Base-by-base conservation (phyloP, 2,329 filamentous ascomycete species). In the Exophiala bonariae region DNA sequence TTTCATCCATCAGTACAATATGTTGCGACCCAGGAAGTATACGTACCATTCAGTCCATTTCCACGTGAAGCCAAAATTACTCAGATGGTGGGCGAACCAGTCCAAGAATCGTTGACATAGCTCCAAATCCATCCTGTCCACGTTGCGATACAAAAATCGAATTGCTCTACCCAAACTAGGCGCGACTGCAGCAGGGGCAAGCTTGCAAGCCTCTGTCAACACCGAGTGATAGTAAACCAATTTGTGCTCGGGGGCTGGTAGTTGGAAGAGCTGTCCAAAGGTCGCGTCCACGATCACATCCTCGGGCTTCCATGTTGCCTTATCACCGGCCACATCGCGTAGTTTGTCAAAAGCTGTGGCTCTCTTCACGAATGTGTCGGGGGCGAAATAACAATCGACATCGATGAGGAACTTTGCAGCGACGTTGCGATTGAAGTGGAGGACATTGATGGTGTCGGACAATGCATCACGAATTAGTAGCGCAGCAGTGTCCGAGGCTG, bases 21-120 rank as follows among this genome's bases (percentile, higher is more conserved):
- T 31, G 32, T 41, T 16, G 14, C 31, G 9, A n/a, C 16, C 22
- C 32, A 11, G 9, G 30, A 23, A 11, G 26, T 19, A 16, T 33
- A 70, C 76, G 60, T 67, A 82, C 93, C 93, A 99, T 71, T 99
- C 93, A 13, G 87, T 85, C 93, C 93, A 99, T 70, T 97, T 97
- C 93, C 93, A 99, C 8, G 93, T 93, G 66, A 97, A 99, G 43
- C 95, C 93, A 65, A 99, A 99, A 72, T 99, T 99, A 72, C 91
- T 96, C 57, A 99, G 73, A 72, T 99, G 93, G 66, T 99, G 93
- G 14, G 92, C 82, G 64, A 99, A 99, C 93, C 93, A 99, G 66
- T 97, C 92, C 64, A 96, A 77, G 70, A 97, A 97, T 19, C 93
- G 82, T 61, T 91, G 86, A 46, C 77, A 80, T 34, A 99, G 74